Evolutionary conservation across 768 basidiomycete genomes (phyloP).

Genomic region (Coprinopsis marcescibilis): DNA sequence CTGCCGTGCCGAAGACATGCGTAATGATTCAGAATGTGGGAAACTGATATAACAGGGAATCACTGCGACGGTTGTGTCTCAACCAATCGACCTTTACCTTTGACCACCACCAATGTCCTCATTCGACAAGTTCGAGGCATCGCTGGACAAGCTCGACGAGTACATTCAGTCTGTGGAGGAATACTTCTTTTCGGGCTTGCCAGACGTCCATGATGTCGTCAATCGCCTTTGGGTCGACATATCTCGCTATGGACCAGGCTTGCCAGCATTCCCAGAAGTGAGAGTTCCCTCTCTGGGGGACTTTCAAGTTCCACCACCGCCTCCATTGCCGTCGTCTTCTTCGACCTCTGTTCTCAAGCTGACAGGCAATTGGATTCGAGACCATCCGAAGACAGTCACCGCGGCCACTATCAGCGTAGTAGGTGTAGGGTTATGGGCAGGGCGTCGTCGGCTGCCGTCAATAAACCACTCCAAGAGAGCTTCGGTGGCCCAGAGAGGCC

Average conservation of each 20-base stretch:
- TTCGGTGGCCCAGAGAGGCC: slow-evolving; percentile 34
- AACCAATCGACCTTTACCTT: slow-evolving; percentile 6
- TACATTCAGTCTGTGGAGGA: slow-evolving; percentile 64
- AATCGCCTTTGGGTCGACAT: slow-evolving; percentile 75
- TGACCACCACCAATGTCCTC: slow-evolving; percentile 21
- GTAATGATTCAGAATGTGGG: no score
- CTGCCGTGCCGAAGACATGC: no score
- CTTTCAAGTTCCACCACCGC: slow-evolving; percentile 59
- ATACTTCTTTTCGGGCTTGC: slow-evolving; percentile 53
- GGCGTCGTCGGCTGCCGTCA: slow-evolving; percentile 39
- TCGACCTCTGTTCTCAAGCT: slow-evolving; percentile 42
- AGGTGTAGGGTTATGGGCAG: slow-evolving; percentile 56
- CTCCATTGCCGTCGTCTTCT: slow-evolving; percentile 53
- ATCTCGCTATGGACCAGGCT: slow-evolving; percentile 70
- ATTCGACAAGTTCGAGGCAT: slow-evolving; percentile 13
- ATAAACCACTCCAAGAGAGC: slow-evolving; percentile 27
- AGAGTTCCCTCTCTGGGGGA: slow-evolving; percentile 61
- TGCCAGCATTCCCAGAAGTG: slow-evolving; percentile 46
- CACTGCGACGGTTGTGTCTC: no score
- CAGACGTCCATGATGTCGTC: slow-evolving; percentile 57
- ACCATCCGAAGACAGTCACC: slow-evolving; percentile 58
- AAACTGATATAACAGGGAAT: no score
- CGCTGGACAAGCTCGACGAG: slow-evolving; percentile 64
- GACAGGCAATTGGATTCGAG: slow-evolving; percentile 40
- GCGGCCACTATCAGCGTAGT: slow-evolving; percentile 51